Conservation (phyloP, 495 filamentous ascomycete species). For the Tuber indicum region DNA sequence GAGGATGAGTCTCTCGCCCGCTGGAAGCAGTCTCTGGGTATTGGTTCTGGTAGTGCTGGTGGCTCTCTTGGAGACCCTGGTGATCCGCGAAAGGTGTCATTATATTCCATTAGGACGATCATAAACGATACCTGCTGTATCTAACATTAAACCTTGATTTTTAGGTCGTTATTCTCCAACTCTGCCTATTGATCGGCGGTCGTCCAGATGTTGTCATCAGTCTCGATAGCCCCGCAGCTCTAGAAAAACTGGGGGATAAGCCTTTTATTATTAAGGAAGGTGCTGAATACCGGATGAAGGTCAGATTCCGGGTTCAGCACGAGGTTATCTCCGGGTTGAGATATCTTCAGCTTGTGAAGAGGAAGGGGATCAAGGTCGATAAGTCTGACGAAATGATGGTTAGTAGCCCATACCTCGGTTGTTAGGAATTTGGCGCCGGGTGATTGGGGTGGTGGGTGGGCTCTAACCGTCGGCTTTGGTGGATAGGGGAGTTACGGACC, state of each 20-base stretch:
- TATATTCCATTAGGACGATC: not conserved
- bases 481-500: slow-evolving; percentile 76
- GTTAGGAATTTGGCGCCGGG: slow-evolving; percentile 18
- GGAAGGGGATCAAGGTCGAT: slow-evolving; percentile 72
- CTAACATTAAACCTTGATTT: slow-evolving; percentile 11
- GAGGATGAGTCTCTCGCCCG: slow-evolving; percentile 88
- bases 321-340: slow-evolving; percentile 90
- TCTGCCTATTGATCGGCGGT: slow-evolving; percentile 73
- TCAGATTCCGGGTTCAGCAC: slow-evolving; percentile 87
- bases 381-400: slow-evolving; percentile 98
- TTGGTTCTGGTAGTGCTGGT: slow-evolving; percentile 54
- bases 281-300: slow-evolving; percentile 84
- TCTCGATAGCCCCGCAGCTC: slow-evolving; percentile 56
- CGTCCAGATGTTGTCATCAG: slow-evolving; percentile 81
- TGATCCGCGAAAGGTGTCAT: slow-evolving; percentile 30
- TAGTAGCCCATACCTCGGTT: slow-evolving; percentile 42
- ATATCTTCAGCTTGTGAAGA: slow-evolving; percentile 87
- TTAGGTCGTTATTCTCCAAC: slow-evolving; percentile 71
- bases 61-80: slow-evolving; percentile 51
- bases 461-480: not conserved
- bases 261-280: slow-evolving; percentile 98
- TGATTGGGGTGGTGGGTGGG: slow-evolving; percentile 30
- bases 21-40: slow-evolving; percentile 92
- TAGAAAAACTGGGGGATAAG: slow-evolving; percentile 67
- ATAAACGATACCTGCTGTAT: not conserved